Evolutionary conservation across 2,329 filamentous ascomycete species (phyloP).

Genomic region (Fusarium poae): DNA sequence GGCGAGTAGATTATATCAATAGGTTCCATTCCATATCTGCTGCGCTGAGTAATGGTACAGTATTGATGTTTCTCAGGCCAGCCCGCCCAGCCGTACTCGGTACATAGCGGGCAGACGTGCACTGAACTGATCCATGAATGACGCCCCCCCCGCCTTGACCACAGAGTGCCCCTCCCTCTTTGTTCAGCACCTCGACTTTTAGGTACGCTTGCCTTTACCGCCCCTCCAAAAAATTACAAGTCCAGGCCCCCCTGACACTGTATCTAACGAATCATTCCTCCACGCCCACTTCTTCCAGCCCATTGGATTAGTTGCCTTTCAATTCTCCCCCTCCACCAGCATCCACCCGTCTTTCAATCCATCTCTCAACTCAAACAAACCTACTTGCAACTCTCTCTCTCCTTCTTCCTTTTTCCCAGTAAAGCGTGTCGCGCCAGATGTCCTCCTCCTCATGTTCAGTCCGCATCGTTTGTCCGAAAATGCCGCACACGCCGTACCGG

Average conservation of each 20-base stretch:
- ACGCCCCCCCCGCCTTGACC: constrained; percentile 33
- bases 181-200: constrained; percentile 31
- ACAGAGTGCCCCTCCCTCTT: constrained; percentile 27
- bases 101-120: neutral
- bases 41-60: constrained; percentile 28
- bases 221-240: constrained; percentile 16
- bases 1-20: too few relatives aligned
- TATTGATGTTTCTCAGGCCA: constrained; percentile 11
- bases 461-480: constrained; percentile 65
- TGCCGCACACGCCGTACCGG: constrained; percentile 64
- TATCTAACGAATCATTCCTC: constrained; percentile 52
- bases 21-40: constrained; percentile 21
- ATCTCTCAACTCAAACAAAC: constrained; percentile 25
- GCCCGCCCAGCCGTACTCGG: neutral
- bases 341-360: constrained; percentile 32
- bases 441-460: constrained; percentile 70
- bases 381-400: constrained; percentile 30
- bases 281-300: constrained; percentile 46
- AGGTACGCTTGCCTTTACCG: constrained; percentile 26
- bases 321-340: constrained; percentile 20
- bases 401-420: constrained; percentile 28
- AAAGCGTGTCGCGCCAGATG: constrained; percentile 61
- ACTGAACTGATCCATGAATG: constrained; percentile 14
- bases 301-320: constrained; percentile 3
- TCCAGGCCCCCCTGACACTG: constrained; percentile 30